These are phyloP conservation scores for Gracilaria caudata DNA, from an alignment of 23 red algal species.

Conservation along the genomic window DNA sequence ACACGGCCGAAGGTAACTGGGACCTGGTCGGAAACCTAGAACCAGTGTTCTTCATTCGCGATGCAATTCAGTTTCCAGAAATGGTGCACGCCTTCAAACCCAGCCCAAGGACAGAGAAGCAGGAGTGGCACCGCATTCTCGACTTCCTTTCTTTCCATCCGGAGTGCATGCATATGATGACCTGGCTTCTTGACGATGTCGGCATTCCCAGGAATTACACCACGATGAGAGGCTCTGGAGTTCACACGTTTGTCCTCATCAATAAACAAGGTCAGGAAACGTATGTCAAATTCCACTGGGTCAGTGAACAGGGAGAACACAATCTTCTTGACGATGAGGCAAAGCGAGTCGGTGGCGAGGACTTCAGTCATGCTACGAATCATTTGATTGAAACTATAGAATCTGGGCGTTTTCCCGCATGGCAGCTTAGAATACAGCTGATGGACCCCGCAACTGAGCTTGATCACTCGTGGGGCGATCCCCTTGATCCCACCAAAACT, in stretches of 20 bases:
- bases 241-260: conserved; percentile 90
- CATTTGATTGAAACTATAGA: conserved; percentile 94
- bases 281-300: conserved; percentile 98
- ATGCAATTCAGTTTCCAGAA: conserved; percentile 96
- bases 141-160: conserved; percentile 94
- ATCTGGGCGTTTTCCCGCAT: conserved; percentile 85
- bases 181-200: conserved; percentile 86
- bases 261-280: conserved; percentile 77
- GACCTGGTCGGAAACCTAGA: conserved; percentile 96
- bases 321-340: conserved; percentile 97
- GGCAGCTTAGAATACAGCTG: conserved; percentile 88
- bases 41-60: conserved; percentile 97
- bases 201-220: conserved; percentile 92
- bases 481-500: conserved; percentile 91
- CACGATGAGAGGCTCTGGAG: conserved; percentile 86
- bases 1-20: conserved; percentile 79
- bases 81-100: conserved; percentile 99
- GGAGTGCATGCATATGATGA: conserved; percentile 93
- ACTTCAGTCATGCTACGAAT: conserved; percentile 96
- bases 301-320: conserved; percentile 77
- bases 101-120: conserved; percentile 86
- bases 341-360: conserved; percentile 73
- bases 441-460: conserved; percentile 80
- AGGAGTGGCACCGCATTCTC: conserved; percentile 88
- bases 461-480: conserved; percentile 83